A percentile compares a stretch with the other conserved stretches of the same genome.
Conservation (phyloP, 2,329 filamentous ascomycete species). For the Sporothrix brunneoviolacea region DNA sequence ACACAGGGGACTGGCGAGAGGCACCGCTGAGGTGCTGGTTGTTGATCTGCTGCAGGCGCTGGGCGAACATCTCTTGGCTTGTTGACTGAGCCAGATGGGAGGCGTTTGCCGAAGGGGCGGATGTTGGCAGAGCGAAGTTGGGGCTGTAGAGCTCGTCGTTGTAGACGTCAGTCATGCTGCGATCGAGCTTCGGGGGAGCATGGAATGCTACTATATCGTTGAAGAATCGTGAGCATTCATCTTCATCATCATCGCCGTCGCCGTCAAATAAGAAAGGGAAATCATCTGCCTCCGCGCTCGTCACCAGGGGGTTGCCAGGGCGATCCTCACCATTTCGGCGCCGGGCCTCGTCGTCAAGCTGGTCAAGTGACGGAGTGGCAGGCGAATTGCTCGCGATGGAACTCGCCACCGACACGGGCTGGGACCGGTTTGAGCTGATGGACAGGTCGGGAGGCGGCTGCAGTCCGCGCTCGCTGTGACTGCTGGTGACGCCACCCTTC, state of each 20-base stretch:
- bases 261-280: conserved; percentile 20
- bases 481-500: conserved; percentile 16
- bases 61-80: conserved; percentile 58
- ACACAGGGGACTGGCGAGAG: conserved; percentile 37
- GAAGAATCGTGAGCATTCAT: conserved; percentile 61
- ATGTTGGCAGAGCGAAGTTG: conserved; percentile 52
- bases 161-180: conserved; percentile 81
- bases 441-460: conserved; percentile 41
- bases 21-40: conserved; percentile 60
- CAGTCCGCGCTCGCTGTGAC: conserved; percentile 33
- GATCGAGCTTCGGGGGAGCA: conserved; percentile 67
- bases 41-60: conserved; percentile 73
- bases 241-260: conserved; percentile 5
- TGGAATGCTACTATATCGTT: conserved; percentile 49
- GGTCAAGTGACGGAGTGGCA: conserved; percentile 48
- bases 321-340: conserved; percentile 48
- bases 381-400: conserved; percentile 54
- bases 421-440: conserved; percentile 35
- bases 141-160: conserved; percentile 80
- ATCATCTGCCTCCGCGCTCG: conserved; percentile 9
- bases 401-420: conserved; percentile 51
- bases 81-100: conserved; percentile 42
- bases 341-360: conserved; percentile 38
- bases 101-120: conserved; percentile 41
- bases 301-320: background rate